Percentiles rank a stretch among this genome's conserved stretches.
Conservation (phyloP, 768 basidiomycete genomes). For the Amanita jacksonii region DNA sequence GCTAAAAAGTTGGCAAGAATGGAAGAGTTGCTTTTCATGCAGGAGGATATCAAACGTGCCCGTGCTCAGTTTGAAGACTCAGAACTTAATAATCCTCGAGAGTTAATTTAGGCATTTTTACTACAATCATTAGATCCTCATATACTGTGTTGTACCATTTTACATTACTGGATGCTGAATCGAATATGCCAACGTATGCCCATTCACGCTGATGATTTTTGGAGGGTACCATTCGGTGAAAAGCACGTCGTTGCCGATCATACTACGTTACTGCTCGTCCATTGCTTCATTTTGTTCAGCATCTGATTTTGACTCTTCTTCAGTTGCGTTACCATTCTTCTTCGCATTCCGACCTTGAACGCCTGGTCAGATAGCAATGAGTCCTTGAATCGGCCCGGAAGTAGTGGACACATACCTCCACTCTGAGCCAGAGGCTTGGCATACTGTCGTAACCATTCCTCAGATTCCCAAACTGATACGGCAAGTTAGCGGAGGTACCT, state of each 20-base stretch:
- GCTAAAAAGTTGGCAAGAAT: constrained; percentile 87
- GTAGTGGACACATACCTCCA: constrained; percentile 41
- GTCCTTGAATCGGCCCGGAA: not conserved
- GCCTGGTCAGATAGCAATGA: constrained; percentile 22
- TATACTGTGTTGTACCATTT: not conserved
- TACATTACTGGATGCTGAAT: not conserved
- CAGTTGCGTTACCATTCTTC: constrained; percentile 15
- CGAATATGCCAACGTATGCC: no score
- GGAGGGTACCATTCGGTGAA: no score
- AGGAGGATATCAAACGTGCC: constrained; percentile 88
- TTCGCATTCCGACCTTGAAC: constrained; percentile 43
- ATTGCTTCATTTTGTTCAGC: constrained; percentile 43
- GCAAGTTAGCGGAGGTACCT: no score
- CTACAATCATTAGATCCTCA: not conserved
- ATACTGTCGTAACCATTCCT: constrained; percentile 84
- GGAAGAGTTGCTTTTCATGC: constrained; percentile 90
- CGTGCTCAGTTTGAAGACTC: constrained; percentile 62
- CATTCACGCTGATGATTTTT: no score
- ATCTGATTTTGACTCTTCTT: constrained; percentile 20
- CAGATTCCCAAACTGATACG: constrained; percentile 91
- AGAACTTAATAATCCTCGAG: constrained; percentile 33
- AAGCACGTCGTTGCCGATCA: not conserved
- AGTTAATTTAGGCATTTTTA: constrained; percentile 17
- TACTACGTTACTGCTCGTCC: constrained; percentile 44
- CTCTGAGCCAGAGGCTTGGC: constrained; percentile 70